A percentile compares a stretch with the other conserved stretches of the same genome.
phyloP scores from a whole-genome alignment of 148 eudicot species.

The Vaccinium vitisidaea region DNA sequence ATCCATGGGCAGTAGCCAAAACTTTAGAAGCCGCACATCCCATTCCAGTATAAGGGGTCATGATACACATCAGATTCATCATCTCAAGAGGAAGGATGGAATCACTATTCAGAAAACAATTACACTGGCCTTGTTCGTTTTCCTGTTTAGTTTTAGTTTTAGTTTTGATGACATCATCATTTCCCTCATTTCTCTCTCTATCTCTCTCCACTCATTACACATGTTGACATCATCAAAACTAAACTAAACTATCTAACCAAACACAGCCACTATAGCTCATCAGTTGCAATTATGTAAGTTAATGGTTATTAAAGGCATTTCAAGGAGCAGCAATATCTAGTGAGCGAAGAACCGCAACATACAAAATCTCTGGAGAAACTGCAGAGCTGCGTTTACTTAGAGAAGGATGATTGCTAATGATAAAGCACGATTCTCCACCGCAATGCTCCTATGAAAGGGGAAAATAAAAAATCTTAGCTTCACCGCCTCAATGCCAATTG shows the following conservation, averaged over 20 bases:
- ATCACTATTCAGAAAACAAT: too few species aligned
- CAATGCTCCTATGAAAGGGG: constrained; percentile 31
- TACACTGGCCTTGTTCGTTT: too few species aligned
- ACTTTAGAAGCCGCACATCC: neutral
- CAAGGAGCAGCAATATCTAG: neutral
- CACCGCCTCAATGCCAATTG: neutral
- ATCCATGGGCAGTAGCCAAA: neutral
- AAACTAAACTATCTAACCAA: too few species aligned
- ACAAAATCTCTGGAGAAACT: constrained; percentile 41
- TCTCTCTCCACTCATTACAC: too few species aligned
- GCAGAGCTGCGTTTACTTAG: constrained; percentile 13
- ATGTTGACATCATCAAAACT: too few species aligned
- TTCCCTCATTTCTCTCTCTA: too few species aligned
- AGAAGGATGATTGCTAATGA: constrained; percentile 36
- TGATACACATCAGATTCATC: too few species aligned
- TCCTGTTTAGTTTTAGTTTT: too few species aligned
- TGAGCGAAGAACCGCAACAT: constrained; percentile 20
- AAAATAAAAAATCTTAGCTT: constrained; percentile 6
- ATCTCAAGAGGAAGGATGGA: too few species aligned
- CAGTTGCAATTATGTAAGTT: neutral
- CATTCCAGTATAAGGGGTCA: too few species aligned
- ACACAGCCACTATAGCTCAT: neutral
- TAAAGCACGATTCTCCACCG: constrained; percentile 50
- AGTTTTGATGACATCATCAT: too few species aligned
- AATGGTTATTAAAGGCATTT: neutral